A percentile compares a stretch with the other conserved stretches of the same genome.
Conservation (phyloP, 148 eudicot species). For the Polygonum maritimum region DNA sequence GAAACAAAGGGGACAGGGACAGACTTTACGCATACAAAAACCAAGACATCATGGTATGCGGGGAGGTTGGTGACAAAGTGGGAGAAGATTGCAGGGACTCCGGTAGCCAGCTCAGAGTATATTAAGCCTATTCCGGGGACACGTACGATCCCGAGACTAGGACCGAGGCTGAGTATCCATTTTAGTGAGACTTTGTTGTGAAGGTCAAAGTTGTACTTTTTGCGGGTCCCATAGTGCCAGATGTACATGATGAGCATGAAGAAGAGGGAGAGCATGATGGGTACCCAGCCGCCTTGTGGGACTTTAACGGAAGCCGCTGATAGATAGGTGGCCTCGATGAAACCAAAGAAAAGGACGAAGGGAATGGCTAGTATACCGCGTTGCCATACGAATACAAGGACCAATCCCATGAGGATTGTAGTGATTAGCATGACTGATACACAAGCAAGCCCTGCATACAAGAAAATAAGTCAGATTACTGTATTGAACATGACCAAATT, state of each 20-base stretch:
- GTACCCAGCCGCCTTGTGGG: slow-evolving; percentile 98
- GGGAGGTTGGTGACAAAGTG: slow-evolving; percentile 96
- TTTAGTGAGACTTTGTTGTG: slow-evolving; percentile 86
- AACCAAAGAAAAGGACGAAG: slow-evolving; percentile 61
- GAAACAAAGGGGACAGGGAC: slow-evolving; percentile 84
- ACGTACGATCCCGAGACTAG: slow-evolving; percentile 88
- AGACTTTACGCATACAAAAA: slow-evolving; percentile 85
- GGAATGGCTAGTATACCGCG: slow-evolving; percentile 37
- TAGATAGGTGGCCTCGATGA: slow-evolving; percentile 59
- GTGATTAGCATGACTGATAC: slow-evolving; percentile 87
- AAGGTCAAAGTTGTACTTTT: slow-evolving; percentile 79
- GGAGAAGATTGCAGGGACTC: slow-evolving; percentile 93
- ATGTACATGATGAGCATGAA: slow-evolving; percentile 70
- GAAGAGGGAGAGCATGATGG: slow-evolving; percentile 56
- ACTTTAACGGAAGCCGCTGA: slow-evolving; percentile 71
- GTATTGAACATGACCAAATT: not conserved
- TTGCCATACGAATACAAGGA: slow-evolving; percentile 70
- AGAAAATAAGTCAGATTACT: not conserved
- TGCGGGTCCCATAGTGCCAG: slow-evolving; percentile 90
- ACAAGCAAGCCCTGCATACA: slow-evolving; percentile 74
- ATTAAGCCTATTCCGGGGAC: slow-evolving; percentile 89
- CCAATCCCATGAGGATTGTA: slow-evolving; percentile 76
- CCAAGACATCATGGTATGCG: slow-evolving; percentile 77
- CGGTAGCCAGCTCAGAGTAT: slow-evolving; percentile 87
- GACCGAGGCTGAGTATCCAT: slow-evolving; percentile 94